phyloP scores from a whole-genome alignment of 257 asterid genomes.

The Solanum pimpinellifolium region DNA sequence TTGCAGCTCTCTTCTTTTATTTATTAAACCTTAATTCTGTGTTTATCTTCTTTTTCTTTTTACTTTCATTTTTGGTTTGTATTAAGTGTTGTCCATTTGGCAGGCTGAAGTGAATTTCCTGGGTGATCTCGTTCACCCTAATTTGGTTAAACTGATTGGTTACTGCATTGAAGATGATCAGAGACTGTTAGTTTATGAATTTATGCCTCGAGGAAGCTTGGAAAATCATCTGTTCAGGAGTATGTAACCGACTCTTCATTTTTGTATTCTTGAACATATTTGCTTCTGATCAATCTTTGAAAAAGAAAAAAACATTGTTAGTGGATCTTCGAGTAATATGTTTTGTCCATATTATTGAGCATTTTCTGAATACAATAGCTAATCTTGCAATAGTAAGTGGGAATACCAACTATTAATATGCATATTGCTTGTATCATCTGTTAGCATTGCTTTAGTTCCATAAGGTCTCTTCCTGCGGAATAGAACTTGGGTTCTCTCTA shows the following conservation, averaged over 20 bases:
- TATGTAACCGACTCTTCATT: conserved; percentile 19
- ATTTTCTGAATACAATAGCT: not conserved
- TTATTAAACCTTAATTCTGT: not conserved
- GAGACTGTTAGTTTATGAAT: conserved; percentile 87
- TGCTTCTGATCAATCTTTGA: not conserved
- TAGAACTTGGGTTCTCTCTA: not conserved
- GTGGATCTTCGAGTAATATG: not conserved
- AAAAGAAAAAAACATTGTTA: not conserved
- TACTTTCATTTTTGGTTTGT: conserved; percentile 3
- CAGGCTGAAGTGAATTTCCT: conserved; percentile 96
- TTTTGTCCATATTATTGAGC: not conserved
- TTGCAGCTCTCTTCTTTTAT: conserved; percentile 21
- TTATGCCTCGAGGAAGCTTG: conserved; percentile 99
- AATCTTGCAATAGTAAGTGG: not conserved
- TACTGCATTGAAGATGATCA: conserved; percentile 97
- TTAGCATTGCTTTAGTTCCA: not conserved
- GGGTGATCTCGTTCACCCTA: conserved; percentile 86
- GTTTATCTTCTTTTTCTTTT: not conserved
- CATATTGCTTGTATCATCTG: not conserved
- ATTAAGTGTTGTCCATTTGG: conserved; percentile 15
- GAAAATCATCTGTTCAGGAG: conserved; percentile 96
- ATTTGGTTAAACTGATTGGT: conserved; percentile 88
- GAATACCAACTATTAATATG: not conserved
- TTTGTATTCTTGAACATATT: not conserved
- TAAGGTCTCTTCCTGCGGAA: not conserved